Base-by-base conservation (phyloP, 176 grass and related monocot species). In the Puccinellia tenuiflora region DNA sequence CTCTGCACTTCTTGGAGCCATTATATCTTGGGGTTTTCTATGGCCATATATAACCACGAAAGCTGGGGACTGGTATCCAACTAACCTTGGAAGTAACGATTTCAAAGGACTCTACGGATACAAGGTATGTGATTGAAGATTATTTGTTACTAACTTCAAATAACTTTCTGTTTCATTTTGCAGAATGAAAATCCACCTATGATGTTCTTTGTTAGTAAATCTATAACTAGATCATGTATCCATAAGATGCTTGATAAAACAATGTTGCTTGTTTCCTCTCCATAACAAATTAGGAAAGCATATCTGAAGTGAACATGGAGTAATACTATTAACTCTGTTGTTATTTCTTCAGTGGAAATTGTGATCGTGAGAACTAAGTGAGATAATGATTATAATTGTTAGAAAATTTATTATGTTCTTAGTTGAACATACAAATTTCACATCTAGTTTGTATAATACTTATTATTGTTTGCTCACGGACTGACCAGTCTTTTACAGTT, bases 21-120 rank as follows among this genome's bases (percentile, higher is more conserved):
- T 97, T 55, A 83, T 97, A 85, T 97, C 94, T 29, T 97, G 94
- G 94, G 94, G 94, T 84, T 79, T 94, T 52, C 91, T 97, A 14
- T 97, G 94, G 94, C 92, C 94, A 47, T 94, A 91, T 63, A 94
- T 97, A 74, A 76, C 87, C 35, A 90, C 83, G 34, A 91, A 91
- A 90, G 88, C 90, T 55, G 90, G 94, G 68, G 81, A 92, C 8
- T 92, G 94, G 94, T 97, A 97, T 84, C 92, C 92, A 76, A 80
- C 85, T 90, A 82, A 90, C 83, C 87, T 97, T 55, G 92, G 77
- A 78, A 80, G 90, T 78, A 97, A 90, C 30, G 90, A 97, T 77
- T 97, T 97, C 80, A 94, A 94, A 86, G 92, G 94, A 50, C 94
- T 97, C 31, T 94, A 94, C 55, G 94, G 92, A 68, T 97, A 97